Conservation (phyloP, 768 basidiomycete species). For the Sistotremastrum niveocremeum region DNA sequence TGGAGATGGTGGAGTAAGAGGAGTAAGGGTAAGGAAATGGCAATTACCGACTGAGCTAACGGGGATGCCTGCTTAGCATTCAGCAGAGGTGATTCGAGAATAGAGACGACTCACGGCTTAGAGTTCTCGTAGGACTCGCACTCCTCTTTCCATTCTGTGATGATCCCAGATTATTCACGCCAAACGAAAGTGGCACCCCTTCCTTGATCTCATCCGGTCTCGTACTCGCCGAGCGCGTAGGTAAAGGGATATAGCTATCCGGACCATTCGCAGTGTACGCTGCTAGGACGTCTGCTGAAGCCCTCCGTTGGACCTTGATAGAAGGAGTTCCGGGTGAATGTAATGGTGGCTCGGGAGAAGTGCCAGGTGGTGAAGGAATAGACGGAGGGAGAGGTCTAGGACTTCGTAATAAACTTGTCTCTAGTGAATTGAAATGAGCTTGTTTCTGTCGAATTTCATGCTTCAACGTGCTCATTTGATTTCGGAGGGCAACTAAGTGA, state of each 20-base stretch:
- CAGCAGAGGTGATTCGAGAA: conserved; percentile 7
- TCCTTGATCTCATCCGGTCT: conserved; percentile 48
- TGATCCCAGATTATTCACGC: conserved; percentile 15
- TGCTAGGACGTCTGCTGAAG: conserved; percentile 53
- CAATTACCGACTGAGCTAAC: conserved; percentile 63
- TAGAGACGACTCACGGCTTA: conserved; percentile 51
- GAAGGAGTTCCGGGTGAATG: conserved; percentile 15
- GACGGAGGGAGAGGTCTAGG: conserved; percentile 43
- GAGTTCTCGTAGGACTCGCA: conserved; percentile 61
- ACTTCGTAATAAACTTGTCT: conserved; percentile 51
- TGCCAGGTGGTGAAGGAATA: conserved; percentile 16
- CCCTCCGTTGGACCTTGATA: conserved; percentile 39
- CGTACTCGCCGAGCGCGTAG: conserved; percentile 33
- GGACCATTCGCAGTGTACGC: conserved; percentile 47
- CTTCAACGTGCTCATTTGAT: conserved; percentile 69
- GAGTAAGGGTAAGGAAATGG: neutral
- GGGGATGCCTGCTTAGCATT: conserved; percentile 44
- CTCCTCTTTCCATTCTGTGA: conserved; percentile 32
- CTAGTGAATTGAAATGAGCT: conserved; percentile 59
- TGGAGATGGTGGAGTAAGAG: too few species aligned
- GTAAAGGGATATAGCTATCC: conserved; percentile 62
- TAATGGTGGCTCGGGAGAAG: conserved; percentile 18
- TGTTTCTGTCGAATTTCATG: conserved; percentile 77
- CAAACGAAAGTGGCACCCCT: conserved; percentile 55
- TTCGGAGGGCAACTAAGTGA: conserved; percentile 53